Evolutionary conservation across 345 rosid species (phyloP).

Genomic region (Sisymbrium irio): DNA sequence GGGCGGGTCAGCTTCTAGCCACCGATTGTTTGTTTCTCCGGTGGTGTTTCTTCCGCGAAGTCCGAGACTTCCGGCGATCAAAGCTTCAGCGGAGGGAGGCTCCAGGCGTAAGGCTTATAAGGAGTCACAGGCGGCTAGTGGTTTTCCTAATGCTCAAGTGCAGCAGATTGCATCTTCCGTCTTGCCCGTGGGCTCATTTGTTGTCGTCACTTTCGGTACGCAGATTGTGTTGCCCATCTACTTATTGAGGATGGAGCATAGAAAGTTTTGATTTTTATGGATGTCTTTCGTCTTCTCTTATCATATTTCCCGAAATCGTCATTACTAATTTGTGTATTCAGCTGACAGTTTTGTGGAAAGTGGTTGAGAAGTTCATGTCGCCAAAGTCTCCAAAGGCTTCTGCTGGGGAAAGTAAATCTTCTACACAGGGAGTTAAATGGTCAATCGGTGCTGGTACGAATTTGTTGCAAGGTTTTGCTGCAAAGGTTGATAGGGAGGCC

Average conservation of each 20-base stretch:
- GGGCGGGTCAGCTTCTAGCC: conserved; percentile 17
- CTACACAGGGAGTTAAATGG: conserved; percentile 66
- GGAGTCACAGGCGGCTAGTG: conserved; percentile 58
- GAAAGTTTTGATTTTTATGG: neutral
- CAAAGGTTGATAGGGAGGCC: conserved; percentile 65
- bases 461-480: conserved; percentile 58
- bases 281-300: neutral
- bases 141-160: conserved; percentile 43
- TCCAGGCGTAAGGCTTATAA: conserved; percentile 56
- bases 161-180: conserved; percentile 59
- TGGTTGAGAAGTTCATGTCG: conserved; percentile 64
- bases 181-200: conserved; percentile 58
- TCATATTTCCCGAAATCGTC: conserved; percentile 17
- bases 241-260: neutral
- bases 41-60: conserved; percentile 31
- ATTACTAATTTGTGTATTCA: conserved; percentile 66
- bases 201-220: conserved; percentile 71
- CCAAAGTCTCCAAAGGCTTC: conserved; percentile 49
- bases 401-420: conserved; percentile 43
- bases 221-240: conserved; percentile 14
- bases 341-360: conserved; percentile 95
- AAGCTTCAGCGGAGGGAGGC: conserved; percentile 46
- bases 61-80: conserved; percentile 47
- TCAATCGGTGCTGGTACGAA: conserved; percentile 75
- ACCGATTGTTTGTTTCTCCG: conserved; percentile 27